phyloP scores from a whole-genome alignment of 1,284 basidiomycete species.

The Farysia itapuensis region DNA sequence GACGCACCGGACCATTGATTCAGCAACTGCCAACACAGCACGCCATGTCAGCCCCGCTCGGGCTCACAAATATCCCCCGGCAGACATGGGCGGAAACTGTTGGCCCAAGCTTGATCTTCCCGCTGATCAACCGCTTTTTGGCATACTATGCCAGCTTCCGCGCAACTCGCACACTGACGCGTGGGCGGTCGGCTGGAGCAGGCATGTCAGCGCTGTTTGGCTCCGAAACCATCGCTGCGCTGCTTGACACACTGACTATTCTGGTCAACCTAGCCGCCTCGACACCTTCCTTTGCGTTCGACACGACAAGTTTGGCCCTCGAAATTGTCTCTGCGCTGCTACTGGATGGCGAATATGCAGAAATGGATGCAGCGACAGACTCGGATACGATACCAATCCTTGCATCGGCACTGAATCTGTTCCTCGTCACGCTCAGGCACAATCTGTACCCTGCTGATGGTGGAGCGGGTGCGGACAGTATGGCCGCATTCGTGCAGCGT shows the following conservation, averaged over 20 bases:
- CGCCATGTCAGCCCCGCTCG: too few relatives aligned
- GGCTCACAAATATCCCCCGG: neutral
- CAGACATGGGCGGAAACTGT: neutral
- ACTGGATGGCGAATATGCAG: neutral
- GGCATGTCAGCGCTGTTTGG: neutral
- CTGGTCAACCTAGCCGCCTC: neutral
- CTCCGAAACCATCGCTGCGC: neutral
- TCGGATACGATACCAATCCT: neutral
- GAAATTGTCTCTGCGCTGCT: neutral
- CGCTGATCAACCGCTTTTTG: slow-evolving; percentile 88
- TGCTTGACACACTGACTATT: neutral
- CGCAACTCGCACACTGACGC: slow-evolving; percentile 64
- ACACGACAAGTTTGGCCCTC: neutral
- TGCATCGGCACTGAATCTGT: neutral
- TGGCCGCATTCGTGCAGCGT: neutral
- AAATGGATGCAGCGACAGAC: neutral
- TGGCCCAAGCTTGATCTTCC: slow-evolving; percentile 66
- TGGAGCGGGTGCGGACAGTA: too few relatives aligned
- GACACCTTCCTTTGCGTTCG: neutral
- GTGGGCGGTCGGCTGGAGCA: neutral
- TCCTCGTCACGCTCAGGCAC: neutral
- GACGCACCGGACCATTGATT: neutral
- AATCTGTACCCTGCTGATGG: too few relatives aligned
- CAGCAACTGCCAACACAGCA: neutral
- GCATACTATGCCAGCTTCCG: slow-evolving; percentile 9